phyloP scores from a whole-genome alignment of 2,329 filamentous ascomycete species.

The Paramyrothecium roridum region DNA sequence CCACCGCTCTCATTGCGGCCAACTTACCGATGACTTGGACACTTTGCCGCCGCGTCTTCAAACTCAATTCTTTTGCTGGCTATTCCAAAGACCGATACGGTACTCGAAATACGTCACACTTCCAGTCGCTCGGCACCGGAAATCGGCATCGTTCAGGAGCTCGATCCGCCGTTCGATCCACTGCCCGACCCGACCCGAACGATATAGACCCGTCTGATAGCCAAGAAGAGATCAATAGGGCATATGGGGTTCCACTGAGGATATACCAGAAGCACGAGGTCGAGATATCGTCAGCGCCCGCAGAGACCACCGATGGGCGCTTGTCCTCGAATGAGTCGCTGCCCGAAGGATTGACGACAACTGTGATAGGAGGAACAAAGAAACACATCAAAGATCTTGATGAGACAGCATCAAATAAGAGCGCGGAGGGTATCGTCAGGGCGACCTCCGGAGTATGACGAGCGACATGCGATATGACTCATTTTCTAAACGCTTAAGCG shows the following conservation, averaged over 20 bases:
- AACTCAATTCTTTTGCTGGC: constrained; percentile 28
- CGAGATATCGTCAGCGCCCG: constrained; percentile 11
- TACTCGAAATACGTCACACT: constrained; percentile 17
- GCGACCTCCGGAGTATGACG: not conserved
- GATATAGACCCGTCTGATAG: constrained; percentile 25
- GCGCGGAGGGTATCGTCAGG: not conserved
- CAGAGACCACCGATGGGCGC: not conserved
- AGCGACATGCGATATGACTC: not conserved
- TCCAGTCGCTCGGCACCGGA: constrained; percentile 11
- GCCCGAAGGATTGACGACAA: not conserved
- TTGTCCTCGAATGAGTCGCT: not conserved
- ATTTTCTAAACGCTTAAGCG: too few relatives aligned
- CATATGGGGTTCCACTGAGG: constrained; percentile 27
- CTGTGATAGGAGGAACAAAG: not conserved
- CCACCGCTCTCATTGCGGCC: constrained; percentile 38
- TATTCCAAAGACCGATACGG: constrained; percentile 21
- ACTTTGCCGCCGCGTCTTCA: constrained; percentile 31
- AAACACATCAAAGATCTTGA: not conserved
- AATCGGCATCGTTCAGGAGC: constrained; percentile 20
- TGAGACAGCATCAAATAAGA: not conserved
- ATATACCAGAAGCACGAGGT: constrained; percentile 33
- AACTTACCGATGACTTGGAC: constrained; percentile 40
- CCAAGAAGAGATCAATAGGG: constrained; percentile 32
- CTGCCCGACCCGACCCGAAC: constrained; percentile 11
- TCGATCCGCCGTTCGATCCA: constrained; percentile 7